A percentile compares a stretch with the other conserved stretches of the same genome.
Conservation (phyloP, 1,284 basidiomycete species). For the Tilletia setariae region DNA sequence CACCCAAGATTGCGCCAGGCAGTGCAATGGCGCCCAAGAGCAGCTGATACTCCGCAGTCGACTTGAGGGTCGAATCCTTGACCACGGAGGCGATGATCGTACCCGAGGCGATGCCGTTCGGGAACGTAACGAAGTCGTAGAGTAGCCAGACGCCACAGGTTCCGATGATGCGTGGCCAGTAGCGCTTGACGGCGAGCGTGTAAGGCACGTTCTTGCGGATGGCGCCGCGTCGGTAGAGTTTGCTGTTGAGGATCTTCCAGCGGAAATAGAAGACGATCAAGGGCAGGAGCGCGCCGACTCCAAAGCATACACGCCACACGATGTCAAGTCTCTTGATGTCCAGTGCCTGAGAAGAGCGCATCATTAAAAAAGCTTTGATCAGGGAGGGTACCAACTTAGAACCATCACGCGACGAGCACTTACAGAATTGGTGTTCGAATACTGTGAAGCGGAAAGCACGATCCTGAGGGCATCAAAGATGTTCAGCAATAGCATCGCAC, state of each 20-base stretch:
- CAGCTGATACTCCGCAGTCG: constrained; percentile 67
- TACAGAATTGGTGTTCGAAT: constrained; percentile 22
- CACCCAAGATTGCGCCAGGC: constrained; percentile 67
- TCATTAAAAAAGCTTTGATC: background rate
- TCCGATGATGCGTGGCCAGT: constrained; percentile 60
- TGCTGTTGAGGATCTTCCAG: constrained; percentile 68
- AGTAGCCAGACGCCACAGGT: constrained; percentile 26
- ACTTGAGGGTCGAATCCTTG: constrained; percentile 59
- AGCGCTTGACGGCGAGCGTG: constrained; percentile 63
- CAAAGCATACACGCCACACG: constrained; percentile 74
- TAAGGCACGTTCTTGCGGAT: constrained; percentile 62
- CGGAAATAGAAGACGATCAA: constrained; percentile 70
- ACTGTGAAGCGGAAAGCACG: constrained; percentile 61
- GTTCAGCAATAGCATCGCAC: too few species aligned
- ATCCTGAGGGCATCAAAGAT: constrained; percentile 53
- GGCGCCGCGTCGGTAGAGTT: constrained; percentile 55
- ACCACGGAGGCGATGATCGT: constrained; percentile 57
- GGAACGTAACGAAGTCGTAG: constrained; percentile 73
- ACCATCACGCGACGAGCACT: background rate
- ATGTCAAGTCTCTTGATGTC: constrained; percentile 66
- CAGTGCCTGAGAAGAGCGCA: constrained; percentile 35
- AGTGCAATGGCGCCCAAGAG: constrained; percentile 67
- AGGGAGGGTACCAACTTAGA: too few species aligned
- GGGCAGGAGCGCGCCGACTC: constrained; percentile 68
- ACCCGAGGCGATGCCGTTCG: constrained; percentile 62